Percentiles rank a stretch among this genome's conserved stretches.
phyloP scores from a whole-genome alignment of 169 alveolate genomes.

The Babesia microti region DNA sequence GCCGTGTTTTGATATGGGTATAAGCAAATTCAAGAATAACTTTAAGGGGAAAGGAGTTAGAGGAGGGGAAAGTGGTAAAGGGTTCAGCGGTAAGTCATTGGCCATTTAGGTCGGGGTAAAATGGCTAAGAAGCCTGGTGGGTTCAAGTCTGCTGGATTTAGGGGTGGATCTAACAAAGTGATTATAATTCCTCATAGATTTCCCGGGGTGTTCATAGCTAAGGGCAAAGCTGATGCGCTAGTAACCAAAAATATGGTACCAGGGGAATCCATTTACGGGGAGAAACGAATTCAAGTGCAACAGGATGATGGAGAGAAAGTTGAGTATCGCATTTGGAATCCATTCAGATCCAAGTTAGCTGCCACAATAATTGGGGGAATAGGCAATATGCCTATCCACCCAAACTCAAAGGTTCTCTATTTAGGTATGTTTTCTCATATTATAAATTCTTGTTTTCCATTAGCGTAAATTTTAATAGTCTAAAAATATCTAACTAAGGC shows the following conservation, averaged over 20 bases:
- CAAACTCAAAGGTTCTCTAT: conserved; percentile 92
- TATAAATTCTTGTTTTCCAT: background rate
- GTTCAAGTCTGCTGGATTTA: conserved; percentile 56
- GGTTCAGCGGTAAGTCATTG: too few relatives aligned
- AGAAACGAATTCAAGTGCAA: conserved; percentile 84
- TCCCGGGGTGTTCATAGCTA: conserved; percentile 91
- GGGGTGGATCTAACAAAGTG: conserved; percentile 81
- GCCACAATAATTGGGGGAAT: conserved; percentile 97
- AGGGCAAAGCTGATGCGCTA: conserved; percentile 91
- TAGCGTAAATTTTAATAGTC: background rate
- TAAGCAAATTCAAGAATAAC: too few relatives aligned
- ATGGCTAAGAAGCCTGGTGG: conserved; percentile 27
- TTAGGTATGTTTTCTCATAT: conserved; percentile 54
- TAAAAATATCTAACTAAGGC: conserved; percentile 44
- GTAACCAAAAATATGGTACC: conserved; percentile 92
- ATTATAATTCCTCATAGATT: conserved; percentile 90
- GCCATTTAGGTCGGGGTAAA: conserved; percentile 16
- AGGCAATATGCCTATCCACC: conserved; percentile 89
- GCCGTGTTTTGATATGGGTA: too few relatives aligned
- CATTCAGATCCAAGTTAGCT: conserved; percentile 97
- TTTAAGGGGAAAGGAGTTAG: too few relatives aligned
- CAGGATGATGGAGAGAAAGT: conserved; percentile 78
- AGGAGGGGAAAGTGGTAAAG: too few relatives aligned
- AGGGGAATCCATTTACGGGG: conserved; percentile 98
- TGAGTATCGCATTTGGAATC: conserved; percentile 99